Evolutionary conservation across 805 yeast species (phyloP), one percentile per base, ranked within the genome.

Genomic region (Barnettozyma populi): DNA sequence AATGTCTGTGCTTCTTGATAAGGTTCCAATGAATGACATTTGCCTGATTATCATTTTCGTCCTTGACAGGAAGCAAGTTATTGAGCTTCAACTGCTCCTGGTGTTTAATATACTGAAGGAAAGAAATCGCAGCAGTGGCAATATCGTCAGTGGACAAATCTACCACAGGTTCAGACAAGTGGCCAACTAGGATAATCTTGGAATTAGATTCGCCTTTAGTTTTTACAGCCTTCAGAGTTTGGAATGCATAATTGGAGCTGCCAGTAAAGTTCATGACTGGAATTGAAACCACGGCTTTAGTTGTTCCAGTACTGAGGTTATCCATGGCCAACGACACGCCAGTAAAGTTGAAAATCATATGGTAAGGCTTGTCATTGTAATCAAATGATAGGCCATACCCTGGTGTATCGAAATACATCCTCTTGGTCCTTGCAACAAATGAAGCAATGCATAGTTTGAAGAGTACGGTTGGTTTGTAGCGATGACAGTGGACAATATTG

Each of bases 301-400:
- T 36, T 11, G 45, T 47, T 8, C 44, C 34, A 7, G 51, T 46
- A 3, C 54, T 52, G 9, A 52, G 51, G 32, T 66, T 57, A 32
- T 61, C 60, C 51, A 69, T 47, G 2, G 57, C 52, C 5, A 71
- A 36, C 2, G 65, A 63, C 1, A 71, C 50, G 14, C 72, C 68
- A 16, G 75, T 64, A n/a, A 72, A 44, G 8, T 73, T 68, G 8
- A 64, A 34, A 10, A 70, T 62, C 24, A 67, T 47, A 43, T 70
- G 72, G 23, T 68, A 56, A 2, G 82, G 81, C 18, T 60, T 63
- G 47, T 76, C 80, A 5, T 62, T 59, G 29, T 65, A 64, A 4
- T 60, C 59, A 46, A 68, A 77, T 16, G 64, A 49, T 11, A 77
- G 54, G 36, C 76, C 78, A 52, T 64, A 77, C 2, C 82, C 81